Conservation (phyloP, 2,329 filamentous ascomycete genomes). For the Anisogramma anomala region DNA sequence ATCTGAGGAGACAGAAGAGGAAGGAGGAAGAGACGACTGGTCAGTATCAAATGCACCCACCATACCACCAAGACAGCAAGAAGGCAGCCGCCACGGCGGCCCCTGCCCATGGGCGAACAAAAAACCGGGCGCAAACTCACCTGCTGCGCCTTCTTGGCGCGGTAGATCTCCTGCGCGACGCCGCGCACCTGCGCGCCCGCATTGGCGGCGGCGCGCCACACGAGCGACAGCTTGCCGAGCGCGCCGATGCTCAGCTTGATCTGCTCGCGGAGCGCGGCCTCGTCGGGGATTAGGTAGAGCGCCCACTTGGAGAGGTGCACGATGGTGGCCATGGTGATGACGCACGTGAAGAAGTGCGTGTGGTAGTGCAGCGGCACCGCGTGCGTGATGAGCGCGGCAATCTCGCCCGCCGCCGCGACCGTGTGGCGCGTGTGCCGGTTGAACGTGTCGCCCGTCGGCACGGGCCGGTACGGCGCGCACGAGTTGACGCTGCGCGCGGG, state of each 20-base stretch:
- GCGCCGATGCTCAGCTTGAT: slow-evolving; percentile 71
- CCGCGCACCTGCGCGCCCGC: slow-evolving; percentile 64
- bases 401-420: slow-evolving; percentile 64
- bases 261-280: slow-evolving; percentile 58
- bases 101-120: background rate
- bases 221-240: slow-evolving; percentile 53
- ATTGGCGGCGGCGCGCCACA: slow-evolving; percentile 61
- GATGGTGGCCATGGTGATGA: slow-evolving; percentile 65
- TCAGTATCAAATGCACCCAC: no score
- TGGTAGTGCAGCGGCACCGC: slow-evolving; percentile 61
- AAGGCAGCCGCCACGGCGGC: no score
- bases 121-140: background rate
- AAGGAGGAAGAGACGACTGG: no score
- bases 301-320: slow-evolving; percentile 74
- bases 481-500: slow-evolving; percentile 48
- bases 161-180: slow-evolving; percentile 67
- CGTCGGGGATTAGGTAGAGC: slow-evolving; percentile 48
- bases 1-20: no score
- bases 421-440: slow-evolving; percentile 69
- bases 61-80: no score
- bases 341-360: slow-evolving; percentile 75
- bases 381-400: slow-evolving; percentile 64
- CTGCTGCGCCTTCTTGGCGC: slow-evolving; percentile 40
- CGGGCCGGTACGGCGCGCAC: slow-evolving; percentile 49
- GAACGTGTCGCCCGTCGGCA: slow-evolving; percentile 38